phyloP scores from a whole-genome alignment of 1,284 basidiomycete species.

The Ustilago hordei region DNA sequence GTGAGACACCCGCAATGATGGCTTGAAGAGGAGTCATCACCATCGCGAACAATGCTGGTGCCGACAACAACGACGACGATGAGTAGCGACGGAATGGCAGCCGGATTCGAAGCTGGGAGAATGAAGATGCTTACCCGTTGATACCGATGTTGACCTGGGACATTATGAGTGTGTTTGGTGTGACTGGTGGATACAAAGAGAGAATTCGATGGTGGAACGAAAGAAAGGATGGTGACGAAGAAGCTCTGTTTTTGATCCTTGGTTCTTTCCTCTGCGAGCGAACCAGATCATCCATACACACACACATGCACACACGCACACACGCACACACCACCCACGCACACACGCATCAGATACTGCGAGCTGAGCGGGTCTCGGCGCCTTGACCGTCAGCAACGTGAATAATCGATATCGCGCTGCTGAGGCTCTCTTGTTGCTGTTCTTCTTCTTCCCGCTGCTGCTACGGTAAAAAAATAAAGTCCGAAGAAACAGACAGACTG shows the following conservation, averaged over 20 bases:
- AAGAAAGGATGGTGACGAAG: conserved; percentile 20
- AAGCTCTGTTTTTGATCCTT: conserved; percentile 8
- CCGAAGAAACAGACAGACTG: not conserved
- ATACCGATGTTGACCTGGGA: conserved; percentile 62
- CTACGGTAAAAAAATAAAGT: not conserved
- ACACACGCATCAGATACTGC: not conserved
- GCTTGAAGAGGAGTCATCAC: not conserved
- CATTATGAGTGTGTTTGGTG: conserved; percentile 35
- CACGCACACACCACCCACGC: not conserved
- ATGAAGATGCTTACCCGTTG: conserved; percentile 61
- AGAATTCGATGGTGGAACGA: conserved; percentile 34
- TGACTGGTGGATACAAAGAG: conserved; percentile 20
- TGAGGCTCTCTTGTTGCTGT: not conserved
- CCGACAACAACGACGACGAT: conserved; percentile 2
- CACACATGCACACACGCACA: conserved; percentile 2
- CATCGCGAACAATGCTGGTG: not conserved
- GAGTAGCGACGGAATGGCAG: not conserved
- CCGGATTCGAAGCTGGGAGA: not conserved
- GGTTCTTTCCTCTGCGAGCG: not conserved
- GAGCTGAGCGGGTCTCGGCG: conserved; percentile 4
- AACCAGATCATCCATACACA: not conserved
- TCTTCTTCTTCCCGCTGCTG: not conserved
- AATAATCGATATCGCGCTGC: conserved; percentile 18
- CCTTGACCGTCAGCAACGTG: conserved; percentile 8
- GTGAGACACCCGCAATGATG: not conserved